These are phyloP conservation scores for Xylaria multiplex DNA, from an alignment of 2,329 filamentous ascomycete species.

Conservation along the genomic window DNA sequence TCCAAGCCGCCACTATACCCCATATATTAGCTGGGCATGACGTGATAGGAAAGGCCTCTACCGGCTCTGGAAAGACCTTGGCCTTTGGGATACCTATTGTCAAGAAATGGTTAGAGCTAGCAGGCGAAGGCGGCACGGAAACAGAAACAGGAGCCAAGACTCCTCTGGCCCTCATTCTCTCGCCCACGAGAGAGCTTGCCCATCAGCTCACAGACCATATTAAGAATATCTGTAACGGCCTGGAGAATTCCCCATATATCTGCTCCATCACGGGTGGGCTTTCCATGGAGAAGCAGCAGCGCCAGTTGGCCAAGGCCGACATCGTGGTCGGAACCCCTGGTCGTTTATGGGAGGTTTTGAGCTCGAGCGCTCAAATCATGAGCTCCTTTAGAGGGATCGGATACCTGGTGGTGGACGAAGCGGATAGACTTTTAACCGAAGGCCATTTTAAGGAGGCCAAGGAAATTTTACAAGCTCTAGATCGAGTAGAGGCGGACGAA, in stretches of 20 bases:
- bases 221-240: constrained; percentile 73
- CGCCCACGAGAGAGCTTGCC: constrained; percentile 91
- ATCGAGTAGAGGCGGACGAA: constrained; percentile 69
- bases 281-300: constrained; percentile 93
- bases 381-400: constrained; percentile 75
- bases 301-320: constrained; percentile 83
- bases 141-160: constrained; percentile 50
- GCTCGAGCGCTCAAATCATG: constrained; percentile 75
- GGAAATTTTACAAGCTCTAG: constrained; percentile 84
- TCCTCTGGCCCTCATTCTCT: constrained; percentile 83
- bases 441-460: constrained; percentile 96
- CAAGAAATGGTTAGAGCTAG: constrained; percentile 75
- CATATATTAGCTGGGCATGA: constrained; percentile 85
- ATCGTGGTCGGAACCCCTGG: constrained; percentile 95
- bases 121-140: constrained; percentile 51
- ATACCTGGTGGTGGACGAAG: constrained; percentile 93
- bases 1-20: constrained; percentile 84
- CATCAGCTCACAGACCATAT: constrained; percentile 91
- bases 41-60: constrained; percentile 94
- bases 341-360: constrained; percentile 92
- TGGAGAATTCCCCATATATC: constrained; percentile 73
- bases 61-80: constrained; percentile 95
- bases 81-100: constrained; percentile 95
- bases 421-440: constrained; percentile 88
- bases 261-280: constrained; percentile 91